Base-by-base conservation (phyloP, 371 early-diverging fungal species). In the Mucor sp. region DNA sequence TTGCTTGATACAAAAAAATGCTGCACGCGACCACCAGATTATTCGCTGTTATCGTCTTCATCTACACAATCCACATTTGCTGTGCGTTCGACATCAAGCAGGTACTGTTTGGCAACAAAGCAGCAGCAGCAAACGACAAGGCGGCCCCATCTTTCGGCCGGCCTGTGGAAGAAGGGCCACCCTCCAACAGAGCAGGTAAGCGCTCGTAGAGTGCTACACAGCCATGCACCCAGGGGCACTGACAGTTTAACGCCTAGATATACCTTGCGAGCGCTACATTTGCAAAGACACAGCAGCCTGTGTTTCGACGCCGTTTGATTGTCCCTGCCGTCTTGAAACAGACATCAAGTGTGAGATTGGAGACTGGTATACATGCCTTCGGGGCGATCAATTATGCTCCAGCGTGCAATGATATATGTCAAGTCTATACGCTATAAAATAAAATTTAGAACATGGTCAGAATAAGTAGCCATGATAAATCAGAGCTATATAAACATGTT, bases 321-420 rank as follows among this genome's bases (percentile, higher is more conserved):
- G 74, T 41, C 71, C 74, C 17, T 74, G 74, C 59, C 67, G 39
- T 19, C 39, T 48, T 19, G 17, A 27, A 23, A 62, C 59, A 2
- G 63, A 66, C 6, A 66, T 67, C 53, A 74, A 74, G 28, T 74
- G 74, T 19, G 21, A 14, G 6, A 14, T 67, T 17, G 68, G 68
- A 4, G 74, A 74, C 30, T 74, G 74, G 74, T 74, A 65, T 62
- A 47, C 41, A 19, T 74, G 74, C 39, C 48, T 74, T 23, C 32
- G 71, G 41, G 65, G 67, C 15, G 68, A 70, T 30, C 53, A 70
- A 50, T 53, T 27, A 12, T 74, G 74, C 25, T 41, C 48, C 2
- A 50, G 8, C 50, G 8, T 23, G 23, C 25, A 50, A 50, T 50
- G 50, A 50, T 50, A 25, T 50, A 50, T 50, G 50, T 23, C 37